Evolutionary conservation across 306 rosid species (phyloP).

Genomic region (Gynostemma pentaphyllum): DNA sequence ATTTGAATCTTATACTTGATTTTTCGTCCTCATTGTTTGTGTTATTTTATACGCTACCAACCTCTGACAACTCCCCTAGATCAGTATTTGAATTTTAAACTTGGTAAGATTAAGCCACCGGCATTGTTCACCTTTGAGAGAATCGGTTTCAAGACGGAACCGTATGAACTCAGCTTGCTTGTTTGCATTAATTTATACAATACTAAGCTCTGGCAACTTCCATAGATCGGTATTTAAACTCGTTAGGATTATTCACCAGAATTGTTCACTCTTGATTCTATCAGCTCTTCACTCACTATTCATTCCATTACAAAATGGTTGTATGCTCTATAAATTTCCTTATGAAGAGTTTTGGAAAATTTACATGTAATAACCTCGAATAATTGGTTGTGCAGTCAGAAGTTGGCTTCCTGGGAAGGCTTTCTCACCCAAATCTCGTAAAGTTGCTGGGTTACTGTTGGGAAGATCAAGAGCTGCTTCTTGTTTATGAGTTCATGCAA

Average conservation of each 20-base stretch:
- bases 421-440: slow-evolving; percentile 88
- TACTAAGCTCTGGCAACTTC: neutral
- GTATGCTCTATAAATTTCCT: neutral
- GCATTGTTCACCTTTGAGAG: neutral
- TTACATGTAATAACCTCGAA: slow-evolving; percentile 4
- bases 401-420: slow-evolving; percentile 72
- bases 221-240: neutral
- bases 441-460: slow-evolving; percentile 77
- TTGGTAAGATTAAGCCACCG: neutral
- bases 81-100: neutral
- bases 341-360: neutral
- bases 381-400: slow-evolving; percentile 59
- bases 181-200: neutral
- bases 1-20: neutral
- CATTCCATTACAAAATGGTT: neutral
- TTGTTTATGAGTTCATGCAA: slow-evolving; percentile 87
- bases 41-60: neutral
- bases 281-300: neutral
- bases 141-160: neutral
- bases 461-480: slow-evolving; percentile 73
- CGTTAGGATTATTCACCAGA: neutral
- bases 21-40: neutral
- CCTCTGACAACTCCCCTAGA: neutral
- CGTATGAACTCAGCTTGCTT: neutral
- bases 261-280: neutral